phyloP scores from a whole-genome alignment of 768 basidiomycete species.

The Suillus subaureus region DNA sequence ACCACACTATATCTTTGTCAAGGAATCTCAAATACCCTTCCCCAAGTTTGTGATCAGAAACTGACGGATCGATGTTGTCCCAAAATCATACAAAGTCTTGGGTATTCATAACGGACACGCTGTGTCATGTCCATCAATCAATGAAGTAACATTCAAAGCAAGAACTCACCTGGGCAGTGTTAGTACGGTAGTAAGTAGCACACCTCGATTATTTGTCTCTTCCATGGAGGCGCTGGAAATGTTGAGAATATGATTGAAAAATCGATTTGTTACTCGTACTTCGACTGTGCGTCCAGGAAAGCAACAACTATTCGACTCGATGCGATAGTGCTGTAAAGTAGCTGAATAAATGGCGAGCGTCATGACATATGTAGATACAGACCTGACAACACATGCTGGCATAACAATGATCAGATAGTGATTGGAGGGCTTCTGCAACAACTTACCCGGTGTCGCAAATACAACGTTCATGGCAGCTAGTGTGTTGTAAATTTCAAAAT shows the following conservation, averaged over 20 bases:
- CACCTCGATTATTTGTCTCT: neutral
- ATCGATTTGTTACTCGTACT: neutral
- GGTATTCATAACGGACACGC: neutral
- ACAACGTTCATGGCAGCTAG: slow-evolving; percentile 1
- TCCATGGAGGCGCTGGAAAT: neutral
- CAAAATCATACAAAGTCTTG: neutral
- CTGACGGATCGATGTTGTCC: neutral
- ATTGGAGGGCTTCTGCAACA: neutral
- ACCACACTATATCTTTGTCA: too few species aligned
- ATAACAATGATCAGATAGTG: neutral
- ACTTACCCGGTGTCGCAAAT: slow-evolving; percentile 1
- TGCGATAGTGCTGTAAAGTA: slow-evolving; percentile 1
- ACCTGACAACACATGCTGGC: neutral
- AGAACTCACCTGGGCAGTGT: neutral
- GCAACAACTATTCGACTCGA: neutral
- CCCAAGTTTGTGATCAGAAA: too few species aligned
- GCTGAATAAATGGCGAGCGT: neutral
- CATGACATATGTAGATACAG: neutral
- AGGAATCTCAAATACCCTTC: neutral
- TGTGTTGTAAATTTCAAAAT: neutral
- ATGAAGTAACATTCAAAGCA: neutral
- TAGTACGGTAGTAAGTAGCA: neutral
- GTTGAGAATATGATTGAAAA: neutral
- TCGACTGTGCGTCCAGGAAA: neutral
- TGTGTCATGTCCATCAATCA: neutral